Base-by-base conservation (phyloP, 768 basidiomycete genomes). In the Russula vinacea region DNA sequence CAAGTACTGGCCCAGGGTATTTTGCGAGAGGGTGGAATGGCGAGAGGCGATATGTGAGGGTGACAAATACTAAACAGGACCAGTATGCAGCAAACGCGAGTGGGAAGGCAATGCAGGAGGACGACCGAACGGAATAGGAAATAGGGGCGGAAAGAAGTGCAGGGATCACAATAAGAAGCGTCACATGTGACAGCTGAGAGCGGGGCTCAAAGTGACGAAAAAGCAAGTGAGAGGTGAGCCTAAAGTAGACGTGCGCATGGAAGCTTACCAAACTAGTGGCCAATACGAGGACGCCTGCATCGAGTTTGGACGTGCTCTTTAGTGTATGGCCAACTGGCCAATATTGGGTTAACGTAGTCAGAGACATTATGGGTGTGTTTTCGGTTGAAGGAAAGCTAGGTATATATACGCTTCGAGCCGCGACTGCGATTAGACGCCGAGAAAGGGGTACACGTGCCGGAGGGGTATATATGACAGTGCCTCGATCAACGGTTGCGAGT, bases 21-120 rank as follows among this genome's bases (percentile, higher is more conserved):
- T 73, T 69, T 17, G 80, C 78, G 5, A 84, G 74, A 5, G 83
- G 81, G 70, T 85, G 83, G 71, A 78, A 78, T 2, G 82, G 81
- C 6, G 82, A 83, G 9, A 83, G 62, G 24, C 83, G 80, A 70
- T 84, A 83, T 13, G 65, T 37, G 22, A 72, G 54, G 5, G 69
- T 71, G 60, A 62, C 62, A 13, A 56, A 24, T 33, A 54, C 13
- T 33, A 66, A 33, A 9, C n/a, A 22, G 22, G 22, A 10, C 3
- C 9, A 22, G 13, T 66, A 66, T 16, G 51, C 4, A 5, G 17
- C 19, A 32, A 66, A 66, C 0, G 62, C 65, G 58, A 65, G 47
- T 7, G 47, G 29, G 19, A 60, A 4, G n/a, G 64, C 39, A 22
- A 9, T 9, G 24, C 50, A 51, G 11, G 53, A 51, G 11, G 53